Percentiles rank a stretch among this genome's conserved stretches.
phyloP scores from a whole-genome alignment of 2,329 filamentous ascomycete genomes.

The Daldinia eschscholtzii region DNA sequence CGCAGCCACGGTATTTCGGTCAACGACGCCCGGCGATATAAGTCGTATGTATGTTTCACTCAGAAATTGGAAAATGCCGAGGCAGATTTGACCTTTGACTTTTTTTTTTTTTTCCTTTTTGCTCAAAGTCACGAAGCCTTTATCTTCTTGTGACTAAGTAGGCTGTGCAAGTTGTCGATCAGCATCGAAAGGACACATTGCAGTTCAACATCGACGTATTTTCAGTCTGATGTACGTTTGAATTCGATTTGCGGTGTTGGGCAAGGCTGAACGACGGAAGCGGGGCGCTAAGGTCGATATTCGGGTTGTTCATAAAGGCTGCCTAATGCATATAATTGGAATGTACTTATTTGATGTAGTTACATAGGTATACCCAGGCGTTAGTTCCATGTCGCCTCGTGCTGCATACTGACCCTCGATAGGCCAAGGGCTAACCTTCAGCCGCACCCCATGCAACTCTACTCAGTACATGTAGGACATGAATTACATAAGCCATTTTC shows the following conservation, averaged over 20 bases:
- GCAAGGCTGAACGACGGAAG: conserved; percentile 34
- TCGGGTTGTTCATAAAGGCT: not conserved
- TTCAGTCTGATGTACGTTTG: not conserved
- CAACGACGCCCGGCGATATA: not conserved
- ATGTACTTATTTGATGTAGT: not conserved
- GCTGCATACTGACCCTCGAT: not conserved
- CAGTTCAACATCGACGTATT: conserved; percentile 6
- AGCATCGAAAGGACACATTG: conserved; percentile 41
- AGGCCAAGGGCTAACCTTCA: conserved; percentile 1
- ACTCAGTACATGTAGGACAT: not conserved
- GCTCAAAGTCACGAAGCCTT: not conserved
- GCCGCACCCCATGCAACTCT: conserved; percentile 14
- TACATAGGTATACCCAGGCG: too few relatives aligned
- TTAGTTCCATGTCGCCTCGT: not conserved
- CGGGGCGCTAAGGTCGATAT: conserved; percentile 1
- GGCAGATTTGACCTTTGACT: not conserved
- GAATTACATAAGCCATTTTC: conserved; percentile 4
- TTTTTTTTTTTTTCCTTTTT: not conserved
- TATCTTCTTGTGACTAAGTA: not conserved
- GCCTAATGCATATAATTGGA: not conserved
- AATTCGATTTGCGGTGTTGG: conserved; percentile 7
- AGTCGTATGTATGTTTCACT: conserved; percentile 4
- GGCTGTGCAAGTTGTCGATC: not conserved
- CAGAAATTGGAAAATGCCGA: not conserved
- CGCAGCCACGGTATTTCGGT: conserved; percentile 3